Evolutionary conservation across 306 rosid genomes (phyloP).

Genomic region (Argentina anserina): DNA sequence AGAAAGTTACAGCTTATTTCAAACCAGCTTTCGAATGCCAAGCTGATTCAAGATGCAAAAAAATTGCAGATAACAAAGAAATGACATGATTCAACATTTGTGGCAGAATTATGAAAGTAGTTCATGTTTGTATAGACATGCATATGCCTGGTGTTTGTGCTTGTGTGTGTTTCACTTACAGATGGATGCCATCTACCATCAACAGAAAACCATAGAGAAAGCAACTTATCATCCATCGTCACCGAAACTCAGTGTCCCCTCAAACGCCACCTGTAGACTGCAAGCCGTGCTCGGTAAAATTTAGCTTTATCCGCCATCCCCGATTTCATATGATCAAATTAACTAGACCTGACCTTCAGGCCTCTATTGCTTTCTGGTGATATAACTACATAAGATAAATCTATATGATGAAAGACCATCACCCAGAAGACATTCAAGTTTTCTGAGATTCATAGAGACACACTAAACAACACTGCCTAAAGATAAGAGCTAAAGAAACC

Average conservation of each 20-base stretch:
- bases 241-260: not conserved
- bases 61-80: not conserved
- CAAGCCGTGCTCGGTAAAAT: not conserved
- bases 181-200: not conserved
- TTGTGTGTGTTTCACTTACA: not conserved
- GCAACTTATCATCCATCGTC: not conserved
- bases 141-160: not conserved
- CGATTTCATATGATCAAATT: not conserved
- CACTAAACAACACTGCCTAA: not conserved
- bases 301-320: not conserved
- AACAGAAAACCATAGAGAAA: not conserved
- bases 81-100: not conserved
- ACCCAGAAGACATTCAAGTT: not conserved
- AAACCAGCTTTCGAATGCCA: not conserved
- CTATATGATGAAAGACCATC: not conserved
- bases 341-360: not conserved
- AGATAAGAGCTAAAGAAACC: not conserved
- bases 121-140: not conserved
- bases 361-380: not conserved
- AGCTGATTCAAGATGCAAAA: not conserved
- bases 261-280: not conserved
- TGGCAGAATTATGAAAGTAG: not conserved
- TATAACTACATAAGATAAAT: not conserved
- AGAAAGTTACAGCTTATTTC: not conserved
- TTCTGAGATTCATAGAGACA: not conserved